Percentiles rank a stretch among this genome's conserved stretches.
Conservation (phyloP, 495 filamentous ascomycete species). For the Immersiella caudata region DNA sequence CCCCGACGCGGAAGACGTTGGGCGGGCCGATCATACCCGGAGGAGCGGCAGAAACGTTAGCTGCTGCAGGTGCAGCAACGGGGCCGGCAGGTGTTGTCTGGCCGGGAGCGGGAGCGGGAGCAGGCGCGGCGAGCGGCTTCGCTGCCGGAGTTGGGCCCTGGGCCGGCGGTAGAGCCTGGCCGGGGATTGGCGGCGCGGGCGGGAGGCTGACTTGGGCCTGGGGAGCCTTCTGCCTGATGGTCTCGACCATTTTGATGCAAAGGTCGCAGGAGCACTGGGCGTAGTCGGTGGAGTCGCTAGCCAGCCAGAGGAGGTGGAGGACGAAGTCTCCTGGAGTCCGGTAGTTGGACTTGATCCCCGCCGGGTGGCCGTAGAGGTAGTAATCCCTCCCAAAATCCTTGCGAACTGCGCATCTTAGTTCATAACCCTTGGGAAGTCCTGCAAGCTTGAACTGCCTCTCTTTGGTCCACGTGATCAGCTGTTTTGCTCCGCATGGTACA, state of each 20-base stretch:
- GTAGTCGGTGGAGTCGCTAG: constrained; percentile 35
- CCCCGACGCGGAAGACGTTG: constrained; percentile 46
- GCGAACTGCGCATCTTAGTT: constrained; percentile 33
- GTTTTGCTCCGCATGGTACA: not conserved
- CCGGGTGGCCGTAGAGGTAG: constrained; percentile 49
- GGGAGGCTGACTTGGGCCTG: not conserved
- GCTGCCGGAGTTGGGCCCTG: too few species aligned
- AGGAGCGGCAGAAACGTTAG: constrained; percentile 11
- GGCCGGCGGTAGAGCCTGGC: too few species aligned
- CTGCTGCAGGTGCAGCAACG: constrained; percentile 6
- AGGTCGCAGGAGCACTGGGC: constrained; percentile 42
- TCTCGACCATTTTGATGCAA: constrained; percentile 32
- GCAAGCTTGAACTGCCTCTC: constrained; percentile 37
- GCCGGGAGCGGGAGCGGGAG: not conserved
- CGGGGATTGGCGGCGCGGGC: not conserved
- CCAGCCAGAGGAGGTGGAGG: constrained; percentile 45
- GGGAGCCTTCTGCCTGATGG: constrained; percentile 15
- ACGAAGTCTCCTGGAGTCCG: constrained; percentile 48
- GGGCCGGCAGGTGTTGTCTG: not conserved
- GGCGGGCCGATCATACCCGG: constrained; percentile 31
- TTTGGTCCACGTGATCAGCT: constrained; percentile 21
- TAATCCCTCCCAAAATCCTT: constrained; percentile 40
- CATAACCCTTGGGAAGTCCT: constrained; percentile 37
- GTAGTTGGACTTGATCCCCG: constrained; percentile 37
- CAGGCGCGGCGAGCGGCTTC: not conserved